These are phyloP conservation scores for Didymella keratinophila DNA, from an alignment of 2,329 filamentous ascomycete species.

Conservation along the genomic window DNA sequence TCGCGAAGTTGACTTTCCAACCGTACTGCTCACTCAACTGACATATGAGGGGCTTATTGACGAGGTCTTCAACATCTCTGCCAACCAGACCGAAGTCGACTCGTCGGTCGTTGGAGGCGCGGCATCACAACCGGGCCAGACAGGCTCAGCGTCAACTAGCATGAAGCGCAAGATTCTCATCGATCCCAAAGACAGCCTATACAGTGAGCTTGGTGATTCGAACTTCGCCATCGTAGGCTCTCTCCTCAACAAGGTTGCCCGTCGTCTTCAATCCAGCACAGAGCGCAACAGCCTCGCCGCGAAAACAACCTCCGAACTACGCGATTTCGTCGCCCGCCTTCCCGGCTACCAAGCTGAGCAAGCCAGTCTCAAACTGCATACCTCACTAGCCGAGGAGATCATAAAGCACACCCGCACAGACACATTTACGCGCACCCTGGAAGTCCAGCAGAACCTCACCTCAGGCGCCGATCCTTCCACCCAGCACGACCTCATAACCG, in stretches of 20 bases:
- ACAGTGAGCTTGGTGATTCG: slow-evolving; percentile 83
- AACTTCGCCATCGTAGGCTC: slow-evolving; percentile 96
- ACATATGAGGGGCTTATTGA: slow-evolving; percentile 97
- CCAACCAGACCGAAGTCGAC: slow-evolving; percentile 93
- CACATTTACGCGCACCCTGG: slow-evolving; percentile 84
- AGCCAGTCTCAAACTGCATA: slow-evolving; percentile 89
- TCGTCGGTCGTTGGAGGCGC: slow-evolving; percentile 84
- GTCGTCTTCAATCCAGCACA: slow-evolving; percentile 85
- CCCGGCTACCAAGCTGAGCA: slow-evolving; percentile 94
- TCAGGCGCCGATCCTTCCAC: slow-evolving; percentile 87
- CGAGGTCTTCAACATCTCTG: slow-evolving; percentile 87
- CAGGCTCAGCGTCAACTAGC: slow-evolving; percentile 56
- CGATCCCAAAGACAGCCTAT: slow-evolving; percentile 88
- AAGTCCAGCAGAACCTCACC: slow-evolving; percentile 94
- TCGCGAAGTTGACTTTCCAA: slow-evolving; percentile 92
- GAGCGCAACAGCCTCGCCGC: slow-evolving; percentile 81
- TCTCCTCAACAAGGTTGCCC: slow-evolving; percentile 87
- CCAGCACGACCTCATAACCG: slow-evolving; percentile 90
- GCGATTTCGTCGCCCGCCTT: slow-evolving; percentile 93
- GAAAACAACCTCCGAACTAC: slow-evolving; percentile 88
- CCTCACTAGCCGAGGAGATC: slow-evolving; percentile 90
- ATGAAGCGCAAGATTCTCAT: slow-evolving; percentile 87
- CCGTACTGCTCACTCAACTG: slow-evolving; percentile 88
- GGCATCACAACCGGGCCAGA: slow-evolving; percentile 65
- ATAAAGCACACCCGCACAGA: slow-evolving; percentile 92